Evolutionary conservation across 345 rosid genomes (phyloP).

Genomic region (Salix dunnii): DNA sequence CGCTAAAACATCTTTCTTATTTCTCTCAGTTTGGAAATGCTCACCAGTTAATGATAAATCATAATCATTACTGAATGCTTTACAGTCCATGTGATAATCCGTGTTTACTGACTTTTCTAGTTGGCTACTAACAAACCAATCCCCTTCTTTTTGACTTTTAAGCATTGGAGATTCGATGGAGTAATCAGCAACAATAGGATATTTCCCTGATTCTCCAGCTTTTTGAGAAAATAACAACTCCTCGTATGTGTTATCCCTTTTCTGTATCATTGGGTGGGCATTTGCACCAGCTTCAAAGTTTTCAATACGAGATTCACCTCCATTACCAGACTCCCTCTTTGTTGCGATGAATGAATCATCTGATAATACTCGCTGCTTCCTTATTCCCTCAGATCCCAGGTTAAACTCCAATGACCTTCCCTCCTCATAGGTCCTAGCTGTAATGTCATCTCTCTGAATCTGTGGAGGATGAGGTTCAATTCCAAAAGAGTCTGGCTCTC

Average conservation of each 20-base stretch:
- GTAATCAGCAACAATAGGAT: slow-evolving; percentile 36
- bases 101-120: slow-evolving; percentile 31
- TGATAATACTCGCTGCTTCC: slow-evolving; percentile 38
- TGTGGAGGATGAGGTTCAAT: slow-evolving; percentile 27
- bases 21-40: slow-evolving; percentile 25
- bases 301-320: slow-evolving; percentile 29
- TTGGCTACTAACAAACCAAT: slow-evolving; percentile 60
- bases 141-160: slow-evolving; percentile 58
- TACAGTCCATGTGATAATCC: slow-evolving; percentile 38
- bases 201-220: slow-evolving; percentile 31
- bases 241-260: slow-evolving; percentile 43
- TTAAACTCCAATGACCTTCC: slow-evolving; percentile 28
- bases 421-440: slow-evolving; percentile 29
- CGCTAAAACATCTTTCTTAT: slow-evolving; percentile 44
- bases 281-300: slow-evolving; percentile 46
- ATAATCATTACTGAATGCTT: slow-evolving; percentile 42
- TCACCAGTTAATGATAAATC: slow-evolving; percentile 38
- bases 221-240: slow-evolving; percentile 50
- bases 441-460: slow-evolving; percentile 35
- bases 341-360: slow-evolving; percentile 58
- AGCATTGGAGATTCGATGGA: slow-evolving; percentile 41
- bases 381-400: slow-evolving; percentile 41
- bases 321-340: slow-evolving; percentile 38
- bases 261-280: slow-evolving; percentile 33
- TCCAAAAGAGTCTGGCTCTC: slow-evolving; percentile 38